Base-by-base conservation (phyloP, 495 filamentous ascomycete species). In the Staphylotrichum tortipilum region DNA sequence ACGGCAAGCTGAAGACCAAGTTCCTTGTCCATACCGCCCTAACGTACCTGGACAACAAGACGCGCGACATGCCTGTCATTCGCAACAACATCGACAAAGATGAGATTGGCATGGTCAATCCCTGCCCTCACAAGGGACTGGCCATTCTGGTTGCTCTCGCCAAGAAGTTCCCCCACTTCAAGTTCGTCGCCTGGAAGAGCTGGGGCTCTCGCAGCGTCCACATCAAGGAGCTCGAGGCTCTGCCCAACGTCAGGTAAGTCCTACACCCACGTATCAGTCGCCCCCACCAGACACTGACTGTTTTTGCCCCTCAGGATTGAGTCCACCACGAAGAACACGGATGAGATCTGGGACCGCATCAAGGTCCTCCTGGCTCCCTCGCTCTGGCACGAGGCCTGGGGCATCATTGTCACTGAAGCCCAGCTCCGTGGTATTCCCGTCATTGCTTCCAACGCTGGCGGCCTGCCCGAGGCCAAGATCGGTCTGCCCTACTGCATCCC, bases 401-500 rank as follows among this genome's bases (percentile, higher is more conserved):
- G 62, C 19, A 54, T 65, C 14, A 47, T 65, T 21, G 60, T 65
- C 7, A 63, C 60, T 9, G 62, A 65, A 35, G 60, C 62, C 9
- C 62, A 65, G 52, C 56, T 65, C 4, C 60, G 62, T 6, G 62
- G 62, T 14, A 65, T 65, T 19, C 62, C 62, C 14, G 60, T 62
- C 39, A 57, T 65, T 30, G 55, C 62, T 3, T 65, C 62, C 35
- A 50, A 65, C 28, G 55, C 62, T 17, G 62, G 62, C 7, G 62
- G 60, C 1, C 53, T 65, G 11, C 48, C 40, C 19, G 62, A 65
- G 42, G 60, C 62, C 11, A 65, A 65, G 54, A 50, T 65, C 19
- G 54, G 53, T 14, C 31, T 65, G 0, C 58, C 55, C 1, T 58
- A 59, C 37, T 57, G 51, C 48, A 54, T 65, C 11, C 60, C 60